A percentile compares a stretch with the other conserved stretches of the same genome.
phyloP scores from a whole-genome alignment of 805 yeast genomes.

The Myxozyma vanderwaltii region DNA sequence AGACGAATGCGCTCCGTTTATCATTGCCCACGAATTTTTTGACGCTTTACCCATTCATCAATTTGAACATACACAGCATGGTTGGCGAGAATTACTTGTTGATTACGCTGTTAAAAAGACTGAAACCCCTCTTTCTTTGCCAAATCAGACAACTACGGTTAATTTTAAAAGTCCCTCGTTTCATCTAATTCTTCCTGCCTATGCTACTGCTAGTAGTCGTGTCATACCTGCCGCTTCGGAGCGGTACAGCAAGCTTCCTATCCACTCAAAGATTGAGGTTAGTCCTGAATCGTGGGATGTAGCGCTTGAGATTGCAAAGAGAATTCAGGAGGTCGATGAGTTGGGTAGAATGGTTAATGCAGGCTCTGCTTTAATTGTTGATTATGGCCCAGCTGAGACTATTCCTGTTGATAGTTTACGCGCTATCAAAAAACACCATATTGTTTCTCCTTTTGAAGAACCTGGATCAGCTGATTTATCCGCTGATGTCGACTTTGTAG shows the following conservation, averaged over 20 bases:
- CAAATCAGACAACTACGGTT: constrained; percentile 35
- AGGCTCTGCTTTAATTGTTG: constrained; percentile 75
- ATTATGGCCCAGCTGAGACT: constrained; percentile 66
- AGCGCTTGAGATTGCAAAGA: constrained; percentile 54
- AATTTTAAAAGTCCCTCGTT: constrained; percentile 44
- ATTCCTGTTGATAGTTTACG: constrained; percentile 74
- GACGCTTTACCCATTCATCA: constrained; percentile 82
- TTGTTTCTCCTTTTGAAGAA: constrained; percentile 70
- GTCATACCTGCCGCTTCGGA: constrained; percentile 53
- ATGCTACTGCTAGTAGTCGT: constrained; percentile 62
- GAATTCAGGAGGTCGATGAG: constrained; percentile 38
- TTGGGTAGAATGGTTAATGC: constrained; percentile 35
- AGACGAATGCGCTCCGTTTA: constrained; percentile 53
- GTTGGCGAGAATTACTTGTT: constrained; percentile 80
- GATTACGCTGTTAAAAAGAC: constrained; percentile 48
- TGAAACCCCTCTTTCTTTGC: constrained; percentile 35
- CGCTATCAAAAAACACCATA: constrained; percentile 70
- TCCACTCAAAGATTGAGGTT: constrained; percentile 65
- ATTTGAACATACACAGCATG: constrained; percentile 59
- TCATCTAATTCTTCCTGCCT: constrained; percentile 58
- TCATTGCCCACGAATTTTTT: constrained; percentile 82
- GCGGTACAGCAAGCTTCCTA: constrained; percentile 57
- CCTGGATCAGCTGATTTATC: constrained; percentile 84
- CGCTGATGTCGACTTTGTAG: constrained; percentile 78
- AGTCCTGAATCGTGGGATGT: constrained; percentile 72